Evolutionary conservation across 805 yeast genomes (phyloP), one percentile per base, ranked within the genome.

Genomic region (Starmerella vitae): DNA sequence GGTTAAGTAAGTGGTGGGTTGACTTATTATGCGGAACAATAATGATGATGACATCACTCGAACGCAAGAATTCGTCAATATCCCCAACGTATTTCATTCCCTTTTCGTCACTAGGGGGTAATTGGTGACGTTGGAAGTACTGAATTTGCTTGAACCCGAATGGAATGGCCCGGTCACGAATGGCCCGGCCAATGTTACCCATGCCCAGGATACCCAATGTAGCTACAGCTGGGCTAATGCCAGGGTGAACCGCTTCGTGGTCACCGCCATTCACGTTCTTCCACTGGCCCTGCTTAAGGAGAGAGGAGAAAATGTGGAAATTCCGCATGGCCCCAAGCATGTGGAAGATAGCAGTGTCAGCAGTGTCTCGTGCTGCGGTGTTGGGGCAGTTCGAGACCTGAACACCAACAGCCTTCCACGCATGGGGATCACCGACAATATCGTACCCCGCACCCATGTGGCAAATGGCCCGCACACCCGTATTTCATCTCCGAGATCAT

Each of bases 1-100:
- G 68, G 59, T 78, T 68, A 55, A 85, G 66, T 33, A 74, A 64
- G 56, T 85, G 93, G 42, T 64, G 71, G 1, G 96, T 85, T 28
- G 70, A 55, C 14, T 70, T 53, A 58, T 80, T 84, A 57, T 83
- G 68, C 29, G 95, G 96, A 36, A 85, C 66, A 52, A 78, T 78
- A 45, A 85, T 63, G 32, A 84, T 72, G 32, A 85, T 62, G 18
- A 84, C 68, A 57, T 85, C 94, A 13, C 84, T 65, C 39, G 65
- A 58, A 4, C 62, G 53, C 31, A 82, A 58, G 39, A 85, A 65
- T 39, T 78, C 81, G 45, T 85, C 93, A 3, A 48, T 30, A 15
- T 64, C 44, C 3, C 35, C 22, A 3, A 61, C 71, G 37, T 56
- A 72, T 44, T 63, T 63, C n/a, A 73, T 57, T 34, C 55, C 67